Evolutionary conservation across 257 asterid genomes (phyloP), one percentile per base, ranked within the genome.

Genomic region (Rauvolfia tetraphylla): DNA sequence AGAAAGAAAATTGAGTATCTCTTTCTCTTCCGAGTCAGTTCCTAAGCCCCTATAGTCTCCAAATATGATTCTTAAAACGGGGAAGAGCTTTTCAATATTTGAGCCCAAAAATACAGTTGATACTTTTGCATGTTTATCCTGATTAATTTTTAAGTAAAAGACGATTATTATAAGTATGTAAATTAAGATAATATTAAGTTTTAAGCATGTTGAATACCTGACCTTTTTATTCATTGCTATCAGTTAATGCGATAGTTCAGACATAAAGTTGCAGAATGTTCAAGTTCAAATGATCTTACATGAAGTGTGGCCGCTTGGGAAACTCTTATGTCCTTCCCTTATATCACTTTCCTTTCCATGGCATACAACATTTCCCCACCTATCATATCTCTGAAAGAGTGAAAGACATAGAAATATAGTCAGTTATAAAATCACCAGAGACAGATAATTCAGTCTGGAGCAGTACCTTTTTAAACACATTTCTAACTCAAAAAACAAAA

Each of bases 301-400:
- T 71, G 96, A 90, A 79, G 97, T 84, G 62, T 92, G 97, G 54
- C 98, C 97, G 46, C 97, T 92, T n/a, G 98, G 97, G 82, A 92
- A 92, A 81, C 98, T 93, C 88, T 93, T 93, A 83, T 91, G 96
- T 48, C 98, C 97, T 89, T 91, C 98, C 85, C 83, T 91, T 65
- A 91, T 87, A 59, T 86, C 97, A 62, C 87, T 79, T 7, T 75
- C 73, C 27, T 88, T 81, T 46, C 98, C 98, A 71, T 88, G 92
- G 79, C 97, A 91, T 51, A 69, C 76, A 54, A 91, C 98, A 71
- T 93, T 79, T 73, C 98, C 97, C 90, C 81, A 85, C 10, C 72
- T 71, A 82, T 87, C 94, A 36, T 87, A 91, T 29, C 9, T 74
- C 98, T 93, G 84, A 75, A 75, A 27, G 7, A 65, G 9, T 57